Evolutionary conservation across 202 grass and related monocot species (phyloP).

Genomic region (Elaeis oleifera): DNA sequence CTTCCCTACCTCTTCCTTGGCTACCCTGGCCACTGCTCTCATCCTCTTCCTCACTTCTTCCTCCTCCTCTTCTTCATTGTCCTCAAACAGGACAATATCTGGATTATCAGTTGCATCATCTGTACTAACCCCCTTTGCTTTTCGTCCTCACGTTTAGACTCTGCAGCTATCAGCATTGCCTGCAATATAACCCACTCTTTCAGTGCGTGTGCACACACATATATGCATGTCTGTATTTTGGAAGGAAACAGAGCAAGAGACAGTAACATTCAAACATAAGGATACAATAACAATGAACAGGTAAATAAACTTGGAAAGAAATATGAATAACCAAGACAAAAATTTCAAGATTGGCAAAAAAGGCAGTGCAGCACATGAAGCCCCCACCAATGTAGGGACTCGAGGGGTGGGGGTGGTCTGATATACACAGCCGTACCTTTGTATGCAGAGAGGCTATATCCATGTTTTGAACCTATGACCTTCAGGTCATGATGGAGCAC

Average conservation of each 20-base stretch:
- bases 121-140: conserved; percentile 73
- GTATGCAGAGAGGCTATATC: no score
- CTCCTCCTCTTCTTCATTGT: conserved; percentile 94
- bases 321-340: no score
- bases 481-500: no score
- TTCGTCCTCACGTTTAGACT: conserved; percentile 78
- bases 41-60: conserved; percentile 89
- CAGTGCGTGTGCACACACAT: neutral
- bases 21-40: conserved; percentile 47
- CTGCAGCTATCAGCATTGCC: conserved; percentile 77
- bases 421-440: no score
- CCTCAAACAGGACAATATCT: conserved; percentile 88
- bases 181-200: conserved; percentile 22
- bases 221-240: neutral
- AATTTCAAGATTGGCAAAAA: no score
- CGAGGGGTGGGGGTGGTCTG: no score
- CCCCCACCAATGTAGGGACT: no score
- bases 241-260: neutral
- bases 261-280: no score
- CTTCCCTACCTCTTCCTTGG: conserved; percentile 66
- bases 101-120: conserved; percentile 68
- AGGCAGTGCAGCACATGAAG: no score
- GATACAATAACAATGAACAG: no score
- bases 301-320: no score
- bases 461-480: no score